Conservation (phyloP, 2,329 filamentous ascomycete species). For the Escovopsis sp. region DNA sequence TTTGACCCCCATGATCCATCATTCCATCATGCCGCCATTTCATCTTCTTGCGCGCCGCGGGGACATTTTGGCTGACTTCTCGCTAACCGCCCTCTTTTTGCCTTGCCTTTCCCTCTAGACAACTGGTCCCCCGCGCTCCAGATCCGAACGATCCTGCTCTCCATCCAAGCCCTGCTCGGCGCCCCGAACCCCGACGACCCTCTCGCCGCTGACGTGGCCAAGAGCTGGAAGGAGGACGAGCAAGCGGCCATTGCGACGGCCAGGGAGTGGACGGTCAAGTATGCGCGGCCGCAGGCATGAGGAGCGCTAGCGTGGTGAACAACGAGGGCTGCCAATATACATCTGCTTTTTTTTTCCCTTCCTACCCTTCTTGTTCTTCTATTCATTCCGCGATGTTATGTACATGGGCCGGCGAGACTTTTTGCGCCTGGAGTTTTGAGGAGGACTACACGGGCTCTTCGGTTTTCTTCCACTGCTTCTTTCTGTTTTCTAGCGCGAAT, state of each 20-base stretch:
- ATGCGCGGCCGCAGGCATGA: constrained; percentile 41
- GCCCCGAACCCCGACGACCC: constrained; percentile 97
- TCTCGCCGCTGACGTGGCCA: constrained; percentile 93
- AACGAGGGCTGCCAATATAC: constrained; percentile 4
- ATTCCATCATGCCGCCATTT: background rate
- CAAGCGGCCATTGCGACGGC: constrained; percentile 83
- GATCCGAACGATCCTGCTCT: constrained; percentile 95
- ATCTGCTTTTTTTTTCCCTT: background rate
- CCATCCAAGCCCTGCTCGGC: constrained; percentile 89
- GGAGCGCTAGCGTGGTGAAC: no score
- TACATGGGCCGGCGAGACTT: no score
- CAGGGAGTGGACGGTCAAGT: constrained; percentile 77
- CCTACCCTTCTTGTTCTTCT: background rate
- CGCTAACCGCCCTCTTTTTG: constrained; percentile 3
- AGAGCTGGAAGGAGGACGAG: constrained; percentile 96
- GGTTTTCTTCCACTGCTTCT: no score
- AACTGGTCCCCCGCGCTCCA: constrained; percentile 98
- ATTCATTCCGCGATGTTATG: no score
- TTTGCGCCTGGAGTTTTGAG: no score
- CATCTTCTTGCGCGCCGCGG: no score
- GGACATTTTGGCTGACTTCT: no score
- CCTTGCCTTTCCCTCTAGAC: constrained; percentile 43
- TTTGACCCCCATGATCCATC: constrained; percentile 1
- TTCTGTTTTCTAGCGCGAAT: no score
- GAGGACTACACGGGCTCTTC: no score